Evolutionary conservation across 2,329 filamentous ascomycete genomes (phyloP).

Genomic region (Colletotrichum lupini): DNA sequence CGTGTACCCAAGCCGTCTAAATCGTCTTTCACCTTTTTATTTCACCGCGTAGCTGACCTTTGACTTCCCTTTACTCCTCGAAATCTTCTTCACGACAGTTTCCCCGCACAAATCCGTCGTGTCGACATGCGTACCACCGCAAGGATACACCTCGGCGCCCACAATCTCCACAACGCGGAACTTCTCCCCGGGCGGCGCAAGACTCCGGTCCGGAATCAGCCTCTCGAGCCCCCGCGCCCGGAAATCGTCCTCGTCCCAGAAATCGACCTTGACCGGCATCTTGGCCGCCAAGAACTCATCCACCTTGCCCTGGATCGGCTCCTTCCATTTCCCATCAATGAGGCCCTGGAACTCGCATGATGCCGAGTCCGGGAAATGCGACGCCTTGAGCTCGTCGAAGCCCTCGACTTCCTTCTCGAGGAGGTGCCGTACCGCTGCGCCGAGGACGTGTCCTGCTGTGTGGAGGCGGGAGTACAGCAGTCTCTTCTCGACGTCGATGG

Average conservation of each 20-base stretch:
- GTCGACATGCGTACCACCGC: constrained; percentile 79
- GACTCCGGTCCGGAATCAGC: constrained; percentile 62
- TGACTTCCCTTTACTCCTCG: constrained; percentile 71
- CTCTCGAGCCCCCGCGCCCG: constrained; percentile 61
- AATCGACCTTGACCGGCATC: constrained; percentile 72
- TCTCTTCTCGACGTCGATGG: constrained; percentile 70
- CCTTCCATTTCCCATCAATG: constrained; percentile 73
- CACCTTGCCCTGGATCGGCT: constrained; percentile 68
- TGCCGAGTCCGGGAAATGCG: constrained; percentile 76
- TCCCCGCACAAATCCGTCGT: constrained; percentile 68
- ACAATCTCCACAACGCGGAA: constrained; percentile 77
- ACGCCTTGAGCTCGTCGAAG: constrained; percentile 77
- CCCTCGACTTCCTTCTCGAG: constrained; percentile 60
- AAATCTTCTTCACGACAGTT: constrained; percentile 75
- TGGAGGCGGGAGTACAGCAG: constrained; percentile 75
- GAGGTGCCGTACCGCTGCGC: constrained; percentile 72
- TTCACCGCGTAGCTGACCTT: constrained; percentile 62
- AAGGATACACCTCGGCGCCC: constrained; percentile 77
- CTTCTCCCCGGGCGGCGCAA: constrained; percentile 61
- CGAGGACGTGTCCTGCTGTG: constrained; percentile 79
- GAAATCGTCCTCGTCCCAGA: constrained; percentile 75
- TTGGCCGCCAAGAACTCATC: constrained; percentile 67
- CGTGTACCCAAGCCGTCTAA: not conserved
- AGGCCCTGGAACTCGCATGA: constrained; percentile 75
- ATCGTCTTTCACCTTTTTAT: constrained; percentile 32